Conservation (phyloP, 805 yeast genomes). For the Ogataea pini region DNA sequence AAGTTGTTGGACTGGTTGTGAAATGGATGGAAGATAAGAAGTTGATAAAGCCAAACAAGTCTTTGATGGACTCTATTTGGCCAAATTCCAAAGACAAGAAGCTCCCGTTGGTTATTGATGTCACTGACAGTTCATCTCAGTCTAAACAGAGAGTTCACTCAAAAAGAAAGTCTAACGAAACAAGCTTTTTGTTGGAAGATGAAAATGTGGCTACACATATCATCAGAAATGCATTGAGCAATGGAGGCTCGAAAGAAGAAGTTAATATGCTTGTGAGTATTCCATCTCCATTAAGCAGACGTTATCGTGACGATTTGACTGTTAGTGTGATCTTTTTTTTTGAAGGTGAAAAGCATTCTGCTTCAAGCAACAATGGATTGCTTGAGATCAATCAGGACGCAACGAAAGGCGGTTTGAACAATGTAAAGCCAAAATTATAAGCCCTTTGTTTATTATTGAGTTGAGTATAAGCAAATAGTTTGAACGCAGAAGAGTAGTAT, state of each 20-base stretch:
- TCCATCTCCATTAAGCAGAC: conserved; percentile 87
- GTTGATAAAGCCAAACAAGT: conserved; percentile 52
- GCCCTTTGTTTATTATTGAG: not conserved
- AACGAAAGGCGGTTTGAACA: conserved; percentile 53
- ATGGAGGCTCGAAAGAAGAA: conserved; percentile 85
- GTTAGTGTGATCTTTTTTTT: conserved; percentile 90
- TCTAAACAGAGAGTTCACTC: conserved; percentile 71
- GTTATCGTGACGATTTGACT: conserved; percentile 93
- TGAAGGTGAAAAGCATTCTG: conserved; percentile 53
- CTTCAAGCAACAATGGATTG: conserved; percentile 44
- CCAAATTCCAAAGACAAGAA: conserved; percentile 38
- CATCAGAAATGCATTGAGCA: conserved; percentile 85
- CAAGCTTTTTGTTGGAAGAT: conserved; percentile 69
- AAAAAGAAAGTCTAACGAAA: conserved; percentile 44
- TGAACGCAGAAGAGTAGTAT: not conserved
- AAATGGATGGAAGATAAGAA: conserved; percentile 86
- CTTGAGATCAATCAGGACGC: conserved; percentile 58
- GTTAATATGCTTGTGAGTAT: conserved; percentile 86
- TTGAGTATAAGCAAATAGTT: too few species aligned
- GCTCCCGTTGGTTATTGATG: conserved; percentile 63
- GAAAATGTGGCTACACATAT: conserved; percentile 89
- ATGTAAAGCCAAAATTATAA: conserved; percentile 50
- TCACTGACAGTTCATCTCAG: conserved; percentile 58
- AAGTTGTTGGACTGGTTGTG: conserved; percentile 87
- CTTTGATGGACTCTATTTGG: conserved; percentile 44